Percentiles rank a stretch among this genome's conserved stretches.
These are phyloP conservation scores for Daedaleopsis sinensis DNA, from an alignment of 768 basidiomycete genomes.

Conservation along the genomic window DNA sequence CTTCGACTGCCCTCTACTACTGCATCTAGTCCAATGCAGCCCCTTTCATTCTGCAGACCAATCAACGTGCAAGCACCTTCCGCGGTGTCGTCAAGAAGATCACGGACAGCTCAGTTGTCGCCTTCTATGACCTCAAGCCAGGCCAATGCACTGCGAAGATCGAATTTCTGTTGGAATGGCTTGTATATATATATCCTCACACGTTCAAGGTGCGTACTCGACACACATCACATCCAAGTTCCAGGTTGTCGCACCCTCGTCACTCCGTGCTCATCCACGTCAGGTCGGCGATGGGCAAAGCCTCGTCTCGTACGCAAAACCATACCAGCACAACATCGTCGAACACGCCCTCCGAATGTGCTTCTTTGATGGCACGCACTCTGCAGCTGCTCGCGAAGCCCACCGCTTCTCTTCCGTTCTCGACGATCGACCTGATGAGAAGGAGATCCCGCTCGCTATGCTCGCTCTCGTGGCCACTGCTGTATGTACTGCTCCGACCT, in stretches of 20 bases:
- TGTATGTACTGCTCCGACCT: neutral
- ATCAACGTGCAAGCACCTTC: constrained; percentile 14
- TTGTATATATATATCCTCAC: constrained; percentile 7
- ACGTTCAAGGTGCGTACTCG: neutral
- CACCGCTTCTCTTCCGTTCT: constrained; percentile 1
- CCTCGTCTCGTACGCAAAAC: neutral
- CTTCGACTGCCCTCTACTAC: no score
- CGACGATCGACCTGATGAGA: constrained; percentile 1
- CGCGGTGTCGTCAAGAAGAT: constrained; percentile 9
- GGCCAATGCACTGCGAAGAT: neutral
- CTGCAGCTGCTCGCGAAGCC: neutral
- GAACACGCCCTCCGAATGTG: neutral
- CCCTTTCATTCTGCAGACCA: neutral
- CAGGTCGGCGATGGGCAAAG: no score
- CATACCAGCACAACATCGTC: constrained; percentile 4
- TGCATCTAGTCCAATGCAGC: no score
- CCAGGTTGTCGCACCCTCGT: no score
- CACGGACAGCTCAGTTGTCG: neutral
- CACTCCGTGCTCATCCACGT: no score
- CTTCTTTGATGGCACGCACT: constrained; percentile 2
- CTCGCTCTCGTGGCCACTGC: constrained; percentile 9
- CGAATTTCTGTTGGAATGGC: neutral
- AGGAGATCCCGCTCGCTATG: constrained; percentile 7
- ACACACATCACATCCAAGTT: no score
- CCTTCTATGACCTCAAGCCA: neutral